Percentiles rank a stretch among this genome's conserved stretches.
Conservation (phyloP, 2,329 filamentous ascomycete species). For the Ceratocystis smalleyi region DNA sequence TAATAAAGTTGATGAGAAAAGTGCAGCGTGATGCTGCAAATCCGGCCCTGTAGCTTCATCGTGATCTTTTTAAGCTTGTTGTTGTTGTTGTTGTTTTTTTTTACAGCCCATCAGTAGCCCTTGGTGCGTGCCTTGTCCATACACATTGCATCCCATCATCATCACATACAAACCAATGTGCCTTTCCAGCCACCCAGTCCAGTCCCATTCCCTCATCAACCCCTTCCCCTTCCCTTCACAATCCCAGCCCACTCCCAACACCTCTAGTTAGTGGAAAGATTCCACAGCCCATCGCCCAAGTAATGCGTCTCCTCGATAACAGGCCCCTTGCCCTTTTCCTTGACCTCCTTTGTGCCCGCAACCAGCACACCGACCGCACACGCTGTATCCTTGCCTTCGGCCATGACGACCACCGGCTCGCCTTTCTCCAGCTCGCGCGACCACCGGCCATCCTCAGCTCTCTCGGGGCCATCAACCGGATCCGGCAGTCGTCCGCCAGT, state of each 20-base stretch:
- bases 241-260: not conserved
- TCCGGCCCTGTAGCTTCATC: not conserved
- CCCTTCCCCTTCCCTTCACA: not conserved
- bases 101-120: not conserved
- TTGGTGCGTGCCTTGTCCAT: not conserved
- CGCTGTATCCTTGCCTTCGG: constrained; percentile 85
- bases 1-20: not conserved
- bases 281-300: constrained; percentile 88
- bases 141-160: not conserved
- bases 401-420: constrained; percentile 72
- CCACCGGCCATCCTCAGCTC: constrained; percentile 39
- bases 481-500: constrained; percentile 64
- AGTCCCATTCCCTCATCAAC: not conserved
- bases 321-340: constrained; percentile 83
- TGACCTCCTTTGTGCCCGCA: constrained; percentile 78
- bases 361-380: constrained; percentile 77
- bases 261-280: constrained; percentile 36
- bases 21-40: not conserved
- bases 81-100: no score
- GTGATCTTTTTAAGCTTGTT: no score
- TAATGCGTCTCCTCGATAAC: constrained; percentile 91
- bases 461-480: constrained; percentile 27
- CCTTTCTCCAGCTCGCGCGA: constrained; percentile 59
- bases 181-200: not conserved
- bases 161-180: not conserved